Conservation (phyloP, 1,284 basidiomycete species). For the Irpex sp. region DNA sequence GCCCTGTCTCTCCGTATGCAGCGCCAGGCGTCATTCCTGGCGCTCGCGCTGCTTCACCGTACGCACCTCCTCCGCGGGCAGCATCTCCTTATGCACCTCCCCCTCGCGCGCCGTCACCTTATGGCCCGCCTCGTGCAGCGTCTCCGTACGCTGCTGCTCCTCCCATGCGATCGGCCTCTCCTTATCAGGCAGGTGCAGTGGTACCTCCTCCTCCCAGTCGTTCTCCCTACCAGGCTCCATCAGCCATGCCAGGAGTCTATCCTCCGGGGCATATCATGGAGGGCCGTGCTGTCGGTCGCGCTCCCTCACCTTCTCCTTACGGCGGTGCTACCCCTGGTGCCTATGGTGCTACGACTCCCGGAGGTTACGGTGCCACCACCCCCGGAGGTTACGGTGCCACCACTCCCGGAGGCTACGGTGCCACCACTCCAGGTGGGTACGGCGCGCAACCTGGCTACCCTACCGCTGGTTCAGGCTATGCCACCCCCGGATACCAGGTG, state of each 20-base stretch:
- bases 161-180: constrained; percentile 7
- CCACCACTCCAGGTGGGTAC: no score
- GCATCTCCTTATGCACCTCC: constrained; percentile 28
- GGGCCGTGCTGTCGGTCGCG: constrained; percentile 21
- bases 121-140: constrained; percentile 25
- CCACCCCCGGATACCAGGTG: not conserved
- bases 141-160: constrained; percentile 4
- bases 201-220: constrained; percentile 7
- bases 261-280: constrained; percentile 25
- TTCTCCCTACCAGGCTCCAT: constrained; percentile 15
- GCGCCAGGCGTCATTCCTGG: constrained; percentile 19
- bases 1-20: constrained; percentile 27
- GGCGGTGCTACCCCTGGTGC: constrained; percentile 8
- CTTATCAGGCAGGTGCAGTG: constrained; percentile 12
- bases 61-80: constrained; percentile 7
- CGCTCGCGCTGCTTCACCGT: constrained; percentile 25
- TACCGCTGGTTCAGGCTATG: not conserved
- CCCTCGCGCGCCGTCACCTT: constrained; percentile 23
- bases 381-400: not conserved
- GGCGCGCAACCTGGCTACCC: not conserved
- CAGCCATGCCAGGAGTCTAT: constrained; percentile 15
- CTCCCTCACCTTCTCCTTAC: constrained; percentile 22
- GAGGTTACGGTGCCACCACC: not conserved
- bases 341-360: not conserved
- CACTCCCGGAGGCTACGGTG: not conserved